These are phyloP conservation scores for Coniferiporia weirii DNA, from an alignment of 1,284 basidiomycete genomes.

Conservation along the genomic window DNA sequence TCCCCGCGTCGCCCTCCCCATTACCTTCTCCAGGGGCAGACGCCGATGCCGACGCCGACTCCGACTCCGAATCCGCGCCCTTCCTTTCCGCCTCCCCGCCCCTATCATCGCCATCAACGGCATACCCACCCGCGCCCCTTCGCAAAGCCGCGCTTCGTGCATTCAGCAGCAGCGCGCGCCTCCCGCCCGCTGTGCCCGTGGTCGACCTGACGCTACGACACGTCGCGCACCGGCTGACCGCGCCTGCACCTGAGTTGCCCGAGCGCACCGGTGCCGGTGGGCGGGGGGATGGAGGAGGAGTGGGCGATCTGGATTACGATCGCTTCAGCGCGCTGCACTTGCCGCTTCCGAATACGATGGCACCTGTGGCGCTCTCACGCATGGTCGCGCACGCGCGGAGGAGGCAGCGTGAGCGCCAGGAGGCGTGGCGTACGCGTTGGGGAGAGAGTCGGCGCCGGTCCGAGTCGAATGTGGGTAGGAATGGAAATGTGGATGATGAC, in stretches of 20 bases:
- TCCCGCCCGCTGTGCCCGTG: slow-evolving; percentile 33
- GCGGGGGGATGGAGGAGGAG: background rate
- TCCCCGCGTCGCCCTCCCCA: slow-evolving; percentile 1
- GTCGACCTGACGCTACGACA: slow-evolving; percentile 53
- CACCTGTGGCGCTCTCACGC: background rate
- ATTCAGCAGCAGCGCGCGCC: slow-evolving; percentile 19
- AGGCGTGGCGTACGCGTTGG: background rate
- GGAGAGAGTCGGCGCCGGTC: background rate
- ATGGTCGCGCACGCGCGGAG: slow-evolving; percentile 3
- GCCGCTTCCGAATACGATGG: slow-evolving; percentile 13
- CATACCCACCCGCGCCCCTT: slow-evolving; percentile 9
- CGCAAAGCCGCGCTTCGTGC: slow-evolving; percentile 14
- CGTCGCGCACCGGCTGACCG: slow-evolving; percentile 49
- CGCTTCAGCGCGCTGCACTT: slow-evolving; percentile 2
- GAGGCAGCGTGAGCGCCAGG: slow-evolving; percentile 4
- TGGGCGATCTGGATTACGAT: background rate
- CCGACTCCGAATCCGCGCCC: background rate
- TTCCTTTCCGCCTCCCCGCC: slow-evolving; percentile 21
- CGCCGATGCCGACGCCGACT: background rate
- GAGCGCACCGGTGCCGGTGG: slow-evolving; percentile 14
- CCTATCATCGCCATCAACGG: slow-evolving; percentile 22
- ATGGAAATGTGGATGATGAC: background rate
- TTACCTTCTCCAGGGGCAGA: background rate
- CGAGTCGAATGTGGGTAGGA: background rate
- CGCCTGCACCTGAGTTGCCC: slow-evolving; percentile 40